phyloP scores from a whole-genome alignment of 139 green algal species.

The Chlamydomonas schloesseri region DNA sequence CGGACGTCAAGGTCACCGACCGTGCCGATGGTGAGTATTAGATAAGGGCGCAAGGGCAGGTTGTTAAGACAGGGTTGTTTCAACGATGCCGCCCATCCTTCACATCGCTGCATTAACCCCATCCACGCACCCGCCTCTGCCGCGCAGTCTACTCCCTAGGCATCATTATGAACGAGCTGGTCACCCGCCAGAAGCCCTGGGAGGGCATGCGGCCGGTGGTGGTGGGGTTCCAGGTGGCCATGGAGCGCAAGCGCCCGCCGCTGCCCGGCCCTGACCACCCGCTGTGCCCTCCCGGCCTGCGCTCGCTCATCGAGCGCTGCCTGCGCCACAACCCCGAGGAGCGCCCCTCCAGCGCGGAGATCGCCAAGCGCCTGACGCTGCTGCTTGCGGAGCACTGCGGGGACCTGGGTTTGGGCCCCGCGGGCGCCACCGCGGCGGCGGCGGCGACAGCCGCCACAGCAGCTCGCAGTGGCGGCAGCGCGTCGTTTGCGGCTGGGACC shows the following conservation, averaged over 20 bases:
- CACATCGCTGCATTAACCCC: not conserved
- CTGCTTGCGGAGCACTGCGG: not conserved
- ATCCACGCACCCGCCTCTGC: not conserved
- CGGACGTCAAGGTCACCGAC: not conserved
- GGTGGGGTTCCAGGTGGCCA: not conserved
- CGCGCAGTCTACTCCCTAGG: not conserved
- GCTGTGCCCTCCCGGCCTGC: not conserved
- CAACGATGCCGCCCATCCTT: too few relatives aligned
- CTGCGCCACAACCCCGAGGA: not conserved
- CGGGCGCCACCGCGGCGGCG: too few relatives aligned
- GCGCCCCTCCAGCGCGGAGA: not conserved
- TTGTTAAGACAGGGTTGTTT: too few relatives aligned
- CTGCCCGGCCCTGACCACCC: not conserved
- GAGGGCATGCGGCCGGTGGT: not conserved
- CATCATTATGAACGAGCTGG: not conserved
- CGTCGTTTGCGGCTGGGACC: too few relatives aligned
- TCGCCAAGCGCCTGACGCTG: constrained; percentile 1
- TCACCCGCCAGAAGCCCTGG: not conserved
- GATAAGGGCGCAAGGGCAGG: too few relatives aligned
- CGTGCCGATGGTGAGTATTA: too few relatives aligned
- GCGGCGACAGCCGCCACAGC: too few relatives aligned
- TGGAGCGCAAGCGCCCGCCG: not conserved
- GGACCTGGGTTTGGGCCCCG: too few relatives aligned
- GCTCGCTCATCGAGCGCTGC: constrained; percentile 10
- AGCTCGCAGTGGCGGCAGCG: too few relatives aligned